A percentile compares a stretch with the other conserved stretches of the same genome.
phyloP scores from a whole-genome alignment of 331 rosid genomes.

The Acacia pycnantha region DNA sequence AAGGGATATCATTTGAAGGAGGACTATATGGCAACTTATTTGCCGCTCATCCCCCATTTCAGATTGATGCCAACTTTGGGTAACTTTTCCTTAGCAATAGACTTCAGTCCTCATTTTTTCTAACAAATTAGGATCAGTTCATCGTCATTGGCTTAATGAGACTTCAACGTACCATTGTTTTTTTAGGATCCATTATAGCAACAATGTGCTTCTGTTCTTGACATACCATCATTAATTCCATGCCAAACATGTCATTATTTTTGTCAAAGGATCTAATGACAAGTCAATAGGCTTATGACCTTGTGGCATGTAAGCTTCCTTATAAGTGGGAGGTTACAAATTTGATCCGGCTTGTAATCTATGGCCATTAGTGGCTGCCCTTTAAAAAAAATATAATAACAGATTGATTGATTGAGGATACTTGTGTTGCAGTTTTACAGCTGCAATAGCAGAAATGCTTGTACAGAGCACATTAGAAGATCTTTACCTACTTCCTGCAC shows the following conservation, averaged over 20 bases:
- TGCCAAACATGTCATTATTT: too few species aligned
- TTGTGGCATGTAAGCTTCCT: too few species aligned
- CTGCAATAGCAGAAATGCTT: conserved; percentile 63
- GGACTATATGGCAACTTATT: conserved; percentile 76
- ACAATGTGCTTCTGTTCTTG: background rate
- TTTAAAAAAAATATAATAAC: background rate
- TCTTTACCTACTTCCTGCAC: conserved; percentile 59
- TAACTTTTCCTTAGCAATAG: conserved; percentile 18
- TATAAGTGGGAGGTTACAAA: too few species aligned
- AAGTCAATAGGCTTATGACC: too few species aligned
- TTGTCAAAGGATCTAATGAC: background rate
- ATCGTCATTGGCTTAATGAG: background rate
- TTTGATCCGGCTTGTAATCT: too few species aligned
- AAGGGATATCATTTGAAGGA: conserved; percentile 56
- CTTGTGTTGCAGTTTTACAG: conserved; percentile 40
- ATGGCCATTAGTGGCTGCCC: too few species aligned
- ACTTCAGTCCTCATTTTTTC: background rate
- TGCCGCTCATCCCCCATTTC: conserved; percentile 86
- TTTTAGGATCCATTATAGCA: background rate
- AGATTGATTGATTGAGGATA: background rate
- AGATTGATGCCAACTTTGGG: conserved; percentile 87
- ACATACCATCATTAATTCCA: background rate
- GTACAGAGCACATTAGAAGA: conserved; percentile 56
- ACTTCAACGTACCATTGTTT: background rate
- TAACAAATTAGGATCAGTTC: background rate